Base-by-base conservation (phyloP, 495 filamentous ascomycete species). In the Elasticomyces elasticus region DNA sequence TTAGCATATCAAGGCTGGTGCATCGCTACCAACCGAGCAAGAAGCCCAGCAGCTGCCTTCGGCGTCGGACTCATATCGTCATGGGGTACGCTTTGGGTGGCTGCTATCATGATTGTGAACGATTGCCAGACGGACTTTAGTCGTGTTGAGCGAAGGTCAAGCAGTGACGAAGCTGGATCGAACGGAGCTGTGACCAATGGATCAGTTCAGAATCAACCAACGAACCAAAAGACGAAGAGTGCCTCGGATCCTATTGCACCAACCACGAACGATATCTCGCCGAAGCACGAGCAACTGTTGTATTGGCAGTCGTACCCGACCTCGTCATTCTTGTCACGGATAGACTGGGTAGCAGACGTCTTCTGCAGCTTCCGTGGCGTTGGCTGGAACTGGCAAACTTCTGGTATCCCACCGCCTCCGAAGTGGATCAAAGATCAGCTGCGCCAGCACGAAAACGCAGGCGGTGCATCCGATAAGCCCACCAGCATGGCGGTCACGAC, bases 321-420 rank as follows among this genome's bases (percentile, higher is more conserved):
- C 15, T 55, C 66, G 0, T 70, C 67, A 0, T 74, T 89, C 43
- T 52, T 62, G 12, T 75, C 81, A 54, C 81, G 89, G 1, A 61
- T 94, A 15, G 76, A 79, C 51, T 95, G 88, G 87, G 75, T 76
- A 11, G 65, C 78, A 12, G 85, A 87, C 47, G 66, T 92, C 17
- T 68, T 83, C 37, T 74, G 75, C 55, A 84, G 83, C 56, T 81
- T 89, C 62, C 74, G 86, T 25, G 83, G 86, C 0, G 76, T 81
- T 9, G 85, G 86, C 59, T 95, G 87, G 87, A 87, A 83, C 61
- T 86, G 80, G 76, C 76, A 81, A 15, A 76, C 79, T 46, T 66
- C 78, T 10, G 73, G 72, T 22, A 64, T 86, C 2, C 80, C 80
- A 7, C 74, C 78, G 10, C 72, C 84, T 25, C 83, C 84, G 42